phyloP scores from a whole-genome alignment of 768 basidiomycete species.

The Paxillus ammoniavirescens region DNA sequence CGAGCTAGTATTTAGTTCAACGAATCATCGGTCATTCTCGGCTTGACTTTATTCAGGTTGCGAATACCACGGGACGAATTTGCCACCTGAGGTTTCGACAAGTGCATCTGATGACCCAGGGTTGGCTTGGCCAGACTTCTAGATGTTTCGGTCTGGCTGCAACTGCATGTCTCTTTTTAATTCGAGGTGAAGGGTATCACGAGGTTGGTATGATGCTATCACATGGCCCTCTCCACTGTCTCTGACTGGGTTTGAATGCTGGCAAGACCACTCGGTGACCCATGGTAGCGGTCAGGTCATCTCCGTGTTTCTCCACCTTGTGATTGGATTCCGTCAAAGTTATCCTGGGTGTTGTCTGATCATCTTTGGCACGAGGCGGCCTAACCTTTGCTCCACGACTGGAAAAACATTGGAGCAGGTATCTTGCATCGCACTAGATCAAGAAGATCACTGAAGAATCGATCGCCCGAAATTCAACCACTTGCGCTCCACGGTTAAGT shows the following conservation, averaged over 20 bases:
- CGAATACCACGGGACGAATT: constrained; percentile 5
- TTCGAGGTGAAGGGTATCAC: too few species aligned
- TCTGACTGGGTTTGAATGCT: background rate
- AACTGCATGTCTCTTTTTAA: background rate
- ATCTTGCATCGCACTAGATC: background rate
- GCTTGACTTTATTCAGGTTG: constrained; percentile 4
- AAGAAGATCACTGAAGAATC: too few species aligned
- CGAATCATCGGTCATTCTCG: background rate
- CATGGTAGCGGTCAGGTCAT: background rate
- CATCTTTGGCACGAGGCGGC: background rate
- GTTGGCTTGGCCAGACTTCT: background rate
- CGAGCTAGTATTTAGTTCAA: background rate
- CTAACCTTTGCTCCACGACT: too few species aligned
- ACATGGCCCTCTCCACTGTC: constrained; percentile 16
- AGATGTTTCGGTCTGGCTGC: background rate
- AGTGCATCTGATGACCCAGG: constrained; percentile 2
- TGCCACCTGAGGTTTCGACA: constrained; percentile 10
- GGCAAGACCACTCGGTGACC: background rate
- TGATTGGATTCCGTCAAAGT: background rate
- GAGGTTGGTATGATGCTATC: constrained; percentile 4
- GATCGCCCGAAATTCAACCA: too few species aligned
- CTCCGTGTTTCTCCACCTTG: background rate
- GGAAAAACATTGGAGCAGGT: background rate
- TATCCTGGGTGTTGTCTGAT: background rate
- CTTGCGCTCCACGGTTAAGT: too few species aligned